Base-by-base conservation (phyloP, 2,329 filamentous ascomycete species). In the Trichophyton mentagrophytes region DNA sequence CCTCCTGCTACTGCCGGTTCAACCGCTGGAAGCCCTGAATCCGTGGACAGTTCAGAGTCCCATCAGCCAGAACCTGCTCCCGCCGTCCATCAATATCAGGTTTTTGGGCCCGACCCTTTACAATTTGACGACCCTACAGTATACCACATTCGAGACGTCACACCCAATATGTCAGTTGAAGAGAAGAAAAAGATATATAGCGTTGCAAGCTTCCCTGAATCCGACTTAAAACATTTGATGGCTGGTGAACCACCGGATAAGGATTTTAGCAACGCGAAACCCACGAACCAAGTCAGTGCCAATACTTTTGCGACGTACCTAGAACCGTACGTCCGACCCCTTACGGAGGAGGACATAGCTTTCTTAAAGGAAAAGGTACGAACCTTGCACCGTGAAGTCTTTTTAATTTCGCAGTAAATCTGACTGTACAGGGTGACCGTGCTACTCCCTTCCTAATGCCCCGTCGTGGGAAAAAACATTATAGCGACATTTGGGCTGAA, bases 191-290 rank as follows among this genome's bases (percentile, higher is more conserved):
- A 88, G 66, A 92, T 97, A 59, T 95, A 89, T 72, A 90, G 89
- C 6, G 93, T 99, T 15, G 85, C 88, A 3, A 80, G 83, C 13
- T 99, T 93, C 70, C 93, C 93, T 0, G 81, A 81, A 59, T 86
- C 83, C 65, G 89, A 96, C 69, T 80, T 99, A 7, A 81, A 85
- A 61, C 86, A 96, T 69, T 79, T 93, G 66, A 95, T 95, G 65
- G 88, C 92, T 9, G 93, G 93, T 56, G 85, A 88, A 44, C 88
- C 91, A 1, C 92, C 93, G 1, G 91, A 97, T 73, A 90, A 89
- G 71, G 93, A 99, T 76, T 97, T 96, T 69, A 96, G 89, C 71
- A 95, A 85, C 70, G 87, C 90, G 38, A 99, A 97, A 71, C 90
- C 92, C 3, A 86, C 86, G 20, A 95, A 92, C 68, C 93, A 99